Base-by-base conservation (phyloP, 225 moss, liverwort and hornwort genomes). In the Ulota crispa region DNA sequence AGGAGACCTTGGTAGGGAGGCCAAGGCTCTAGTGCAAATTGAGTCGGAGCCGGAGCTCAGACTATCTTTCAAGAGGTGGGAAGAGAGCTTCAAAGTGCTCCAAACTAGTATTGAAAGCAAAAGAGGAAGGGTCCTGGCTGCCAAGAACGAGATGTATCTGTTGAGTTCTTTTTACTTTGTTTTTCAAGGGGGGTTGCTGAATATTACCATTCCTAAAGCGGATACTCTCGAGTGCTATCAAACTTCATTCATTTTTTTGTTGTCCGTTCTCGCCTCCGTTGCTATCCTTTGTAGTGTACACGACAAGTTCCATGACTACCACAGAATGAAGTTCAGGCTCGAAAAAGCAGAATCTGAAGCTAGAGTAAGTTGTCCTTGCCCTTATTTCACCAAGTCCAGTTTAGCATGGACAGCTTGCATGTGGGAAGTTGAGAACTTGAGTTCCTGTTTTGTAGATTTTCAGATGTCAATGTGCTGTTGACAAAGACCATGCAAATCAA, bases 101-200 rank as follows among this genome's bases (percentile, higher is more conserved):
- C 72, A 26, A 50, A 72, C 52, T 72, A 72, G 72, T 50, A 72
- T 72, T 72, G 72, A 72, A 28, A 50, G 72, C 47, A 72, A 72
- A 31, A 52, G 72, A 72, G 72, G 16, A 1, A 72, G 72, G 53
- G 72, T 20, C 31, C 24, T 12, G 53, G 72, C 72, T 72, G 72
- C 52, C 26, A 72, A 72, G 72, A 72, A 72, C 53, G 31, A 72
- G 72, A 72, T 72, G 30, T 72, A 72, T 54, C 72, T 72, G 72
- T 45, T 72, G 72, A 11, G 23, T 24, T 72, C 72, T 12, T 72
- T 72, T 54, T 52, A 39, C 39, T 39, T 39, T 39, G 39, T 39
- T 39, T 39, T 50, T 21, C 53, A 72, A 72, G 72, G 72, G 32
- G 53, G 45, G 52, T 16, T 72, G 32, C 11, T 72, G 31, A 72